A percentile compares a stretch with the other conserved stretches of the same genome.
These are phyloP conservation scores for Solanum paucissectum DNA, from an alignment of 257 asterid genomes.

Conservation along the genomic window DNA sequence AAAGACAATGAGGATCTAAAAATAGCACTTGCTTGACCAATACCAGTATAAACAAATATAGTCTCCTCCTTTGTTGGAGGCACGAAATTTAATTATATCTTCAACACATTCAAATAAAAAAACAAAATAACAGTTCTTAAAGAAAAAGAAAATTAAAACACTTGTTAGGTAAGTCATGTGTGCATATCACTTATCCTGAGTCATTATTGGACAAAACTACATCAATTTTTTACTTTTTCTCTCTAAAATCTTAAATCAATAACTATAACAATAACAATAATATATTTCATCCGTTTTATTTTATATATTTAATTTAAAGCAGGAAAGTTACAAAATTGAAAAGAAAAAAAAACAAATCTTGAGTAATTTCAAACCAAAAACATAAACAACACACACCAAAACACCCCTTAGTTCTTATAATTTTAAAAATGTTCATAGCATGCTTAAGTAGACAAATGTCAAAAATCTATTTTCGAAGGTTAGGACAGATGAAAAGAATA, in stretches of 20 bases:
- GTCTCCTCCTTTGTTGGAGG: not conserved
- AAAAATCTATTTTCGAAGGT: not conserved
- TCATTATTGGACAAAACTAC: not conserved
- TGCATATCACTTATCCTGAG: not conserved
- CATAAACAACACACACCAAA: not conserved
- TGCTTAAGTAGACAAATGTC: not conserved
- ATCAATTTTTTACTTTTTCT: not conserved
- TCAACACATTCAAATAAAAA: not conserved
- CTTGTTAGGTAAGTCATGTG: not conserved
- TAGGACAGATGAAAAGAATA: no score
- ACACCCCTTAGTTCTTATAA: not conserved
- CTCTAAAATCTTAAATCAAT: not conserved
- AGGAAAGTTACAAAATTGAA: not conserved
- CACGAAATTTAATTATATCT: not conserved
- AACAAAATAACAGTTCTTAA: not conserved
- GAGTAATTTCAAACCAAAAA: not conserved
- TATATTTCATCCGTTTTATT: not conserved
- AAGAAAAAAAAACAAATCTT: not conserved
- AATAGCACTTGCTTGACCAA: not conserved
- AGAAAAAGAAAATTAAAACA: not conserved
- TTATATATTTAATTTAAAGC: not conserved
- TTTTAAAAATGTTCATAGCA: not conserved
- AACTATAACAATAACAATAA: not conserved
- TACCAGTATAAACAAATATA: not conserved
- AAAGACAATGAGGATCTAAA: not conserved